Percentiles rank a stretch among this genome's conserved stretches.
phyloP scores from a whole-genome alignment of 2,329 filamentous ascomycete genomes.

The Phoma sp. region DNA sequence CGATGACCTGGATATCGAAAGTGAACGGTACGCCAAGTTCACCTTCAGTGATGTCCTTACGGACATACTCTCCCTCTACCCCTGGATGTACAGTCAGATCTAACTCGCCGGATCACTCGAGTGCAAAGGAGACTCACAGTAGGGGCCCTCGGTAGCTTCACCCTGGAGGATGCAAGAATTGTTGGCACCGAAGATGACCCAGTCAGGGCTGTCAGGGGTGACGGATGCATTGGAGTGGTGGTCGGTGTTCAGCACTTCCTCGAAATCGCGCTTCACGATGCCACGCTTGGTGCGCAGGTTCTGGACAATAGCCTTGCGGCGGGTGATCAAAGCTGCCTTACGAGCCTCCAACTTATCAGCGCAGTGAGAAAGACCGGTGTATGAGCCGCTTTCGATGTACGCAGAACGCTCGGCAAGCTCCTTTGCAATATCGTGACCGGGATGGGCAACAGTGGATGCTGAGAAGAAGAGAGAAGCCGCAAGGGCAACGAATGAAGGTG shows the following conservation, averaged over 20 bases:
- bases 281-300: constrained; percentile 42
- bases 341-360: constrained; percentile 46
- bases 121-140: constrained; percentile 45
- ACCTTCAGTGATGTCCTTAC: constrained; percentile 54
- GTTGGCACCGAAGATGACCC: constrained; percentile 30
- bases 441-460: constrained; percentile 10
- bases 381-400: constrained; percentile 36
- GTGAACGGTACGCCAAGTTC: constrained; percentile 56
- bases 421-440: constrained; percentile 18
- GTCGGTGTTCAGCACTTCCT: constrained; percentile 27
- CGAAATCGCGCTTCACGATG: constrained; percentile 22
- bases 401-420: constrained; percentile 27
- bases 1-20: constrained; percentile 59
- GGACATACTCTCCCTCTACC: constrained; percentile 54
- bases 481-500: constrained; percentile 11
- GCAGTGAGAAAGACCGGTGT: constrained; percentile 48
- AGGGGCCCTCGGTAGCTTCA: constrained; percentile 34
- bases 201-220: constrained; percentile 21
- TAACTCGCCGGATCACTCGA: not conserved
- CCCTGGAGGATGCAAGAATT: constrained; percentile 32
- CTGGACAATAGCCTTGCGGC: constrained; percentile 48
- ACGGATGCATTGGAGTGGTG: constrained; percentile 29
- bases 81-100: not conserved
- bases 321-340: constrained; percentile 40
- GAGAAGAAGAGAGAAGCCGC: constrained; percentile 11